Base-by-base conservation (phyloP, 768 basidiomycete genomes). In the Crassisporium funariophilum region DNA sequence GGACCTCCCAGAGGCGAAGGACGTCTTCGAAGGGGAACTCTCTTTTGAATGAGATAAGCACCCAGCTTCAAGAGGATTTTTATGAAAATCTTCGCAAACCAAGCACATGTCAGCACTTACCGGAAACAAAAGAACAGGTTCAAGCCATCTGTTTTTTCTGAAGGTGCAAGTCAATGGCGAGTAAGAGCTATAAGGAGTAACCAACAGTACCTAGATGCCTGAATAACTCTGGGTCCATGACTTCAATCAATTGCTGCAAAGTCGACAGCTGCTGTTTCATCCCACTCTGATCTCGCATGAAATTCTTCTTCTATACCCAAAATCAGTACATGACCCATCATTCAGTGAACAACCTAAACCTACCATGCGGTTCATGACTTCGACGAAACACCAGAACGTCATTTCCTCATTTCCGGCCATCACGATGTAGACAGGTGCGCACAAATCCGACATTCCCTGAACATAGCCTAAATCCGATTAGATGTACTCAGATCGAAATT, bases 61-160 rank as follows among this genome's bases (percentile, higher is more conserved):
- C 81, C 91, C 91, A 94, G 36, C 91, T 92, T n/a, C n/a, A n/a
- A n/a, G n/a, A n/a, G n/a, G n/a, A n/a, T n/a, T n/a, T n/a, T n/a
- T n/a, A n/a, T n/a, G n/a, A n/a, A n/a, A 50, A 17, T 22, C 37
- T 41, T 19, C 16, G 17, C 5, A n/a, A 25, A 20, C 47, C 29
- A 17, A 22, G 34, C 20, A 6, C 19, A 17, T 37, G 15, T n/a
- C n/a, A n/a, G n/a, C n/a, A 62, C 80, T 58, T 73, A 95, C 82
- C 95, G 83, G 81, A 98, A 99, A 67, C 94, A 98, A 75, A 98
- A 98, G 76, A 98, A 98, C 21, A 98, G 66, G 66, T 98, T 98
- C 51, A 98, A 75, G 1, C 82, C 86, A 51, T 95, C 95, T 1
- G 84, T 89, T 83, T 79, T 98, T 83, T 92, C 76, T 76, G 49